Base-by-base conservation (phyloP, 2,329 filamentous ascomycete species). In the Hypoxylon sp. region DNA sequence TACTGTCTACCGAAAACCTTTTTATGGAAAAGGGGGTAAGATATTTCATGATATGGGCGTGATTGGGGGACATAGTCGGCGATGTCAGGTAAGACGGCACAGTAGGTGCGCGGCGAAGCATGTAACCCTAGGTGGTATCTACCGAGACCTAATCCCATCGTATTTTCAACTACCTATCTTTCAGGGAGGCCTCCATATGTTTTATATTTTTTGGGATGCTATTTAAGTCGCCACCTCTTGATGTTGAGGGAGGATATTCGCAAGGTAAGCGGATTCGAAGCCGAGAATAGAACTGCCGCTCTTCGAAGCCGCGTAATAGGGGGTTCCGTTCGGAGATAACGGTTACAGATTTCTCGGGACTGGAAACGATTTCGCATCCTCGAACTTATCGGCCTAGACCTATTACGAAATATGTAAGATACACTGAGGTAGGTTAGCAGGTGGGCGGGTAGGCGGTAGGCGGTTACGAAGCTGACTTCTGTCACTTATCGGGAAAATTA, bases 321-420 rank as follows among this genome's bases (percentile, higher is more conserved):
- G 39, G 39, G 39, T 42, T 42, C 39, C n/a, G 39, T n/a, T 22
- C 39, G 39, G 39, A 44, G 39, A 44, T 44, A 44, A n/a, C 39
- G 39, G 39, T 42, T 42, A 17, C 14, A 19, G 14, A 17, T 22
- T 22, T 44, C 11, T 13, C 17, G 39, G 17, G 39, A 17, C 39
- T 44, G 8, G 39, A 22, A 44, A 19, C 8, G 19, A 2, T 42
- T n/a, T 8, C 9, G 4, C 19, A n/a, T 37, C 5, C 4, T 37
- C 14, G 35, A 11, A 10, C 17, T 22, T 44, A 11, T 44, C 8
- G 8, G 10, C 39, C 9, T 9, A 8, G 39, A 17, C 13, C 35
- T 37, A 42, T 42, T 42, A 19, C n/a, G 39, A 42, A 8, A 17
- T 17, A 19, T 11, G 3, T 3, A n/a, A 22, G 39, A 17, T 5